Evolutionary conservation across 352 stramenopile species (phyloP), one percentile per base, ranked within the genome.

Genomic region (Chrysophaeum taylorii): DNA sequence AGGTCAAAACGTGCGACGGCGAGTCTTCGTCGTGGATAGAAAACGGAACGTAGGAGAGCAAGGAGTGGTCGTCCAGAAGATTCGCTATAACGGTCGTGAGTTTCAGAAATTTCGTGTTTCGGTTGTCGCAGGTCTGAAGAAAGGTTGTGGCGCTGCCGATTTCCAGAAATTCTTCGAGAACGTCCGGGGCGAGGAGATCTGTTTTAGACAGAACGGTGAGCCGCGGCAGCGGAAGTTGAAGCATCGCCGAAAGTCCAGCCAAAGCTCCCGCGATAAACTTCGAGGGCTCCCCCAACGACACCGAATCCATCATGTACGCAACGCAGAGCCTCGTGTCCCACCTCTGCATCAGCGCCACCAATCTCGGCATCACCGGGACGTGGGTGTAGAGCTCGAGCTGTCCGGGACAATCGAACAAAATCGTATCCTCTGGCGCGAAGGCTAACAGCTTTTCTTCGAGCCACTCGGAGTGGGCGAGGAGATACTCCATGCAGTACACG

Each of bases 381-480:
- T 98, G 94, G n/a, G 94, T 98, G 78, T 97, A 98, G 57, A 99
- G 84, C 82, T 99, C 95, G 53, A 98, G 89, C 84, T 99, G 96
- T 0, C 96, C 96, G 0, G 96, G 94, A 84, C 96, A 98, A 84
- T 99, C 96, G 43, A 99, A 93, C 21, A 99, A 81, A 14, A 99
- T 77, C 7, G 29, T 60, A 33, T 97, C 93, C 76, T 94, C 90
- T 77, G 89, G 81, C n/a, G 84, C 82, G 70, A 95, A 94, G 23
- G 87, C 83, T 33, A 89, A 80, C 37, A 96, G 76, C 64, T 85
- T 62, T 39, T 97, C 91, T 69, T 96, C 82, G 15, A 99, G 82
- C 96, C 96, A 99, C 72, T 98, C 93, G 66, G 98, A 89, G 81
- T 99, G 98, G 63, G 96, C 81, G 53, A 97, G 77, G 15, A 99